phyloP scores from a whole-genome alignment of 257 asterid genomes.

The Ballota nigra region DNA sequence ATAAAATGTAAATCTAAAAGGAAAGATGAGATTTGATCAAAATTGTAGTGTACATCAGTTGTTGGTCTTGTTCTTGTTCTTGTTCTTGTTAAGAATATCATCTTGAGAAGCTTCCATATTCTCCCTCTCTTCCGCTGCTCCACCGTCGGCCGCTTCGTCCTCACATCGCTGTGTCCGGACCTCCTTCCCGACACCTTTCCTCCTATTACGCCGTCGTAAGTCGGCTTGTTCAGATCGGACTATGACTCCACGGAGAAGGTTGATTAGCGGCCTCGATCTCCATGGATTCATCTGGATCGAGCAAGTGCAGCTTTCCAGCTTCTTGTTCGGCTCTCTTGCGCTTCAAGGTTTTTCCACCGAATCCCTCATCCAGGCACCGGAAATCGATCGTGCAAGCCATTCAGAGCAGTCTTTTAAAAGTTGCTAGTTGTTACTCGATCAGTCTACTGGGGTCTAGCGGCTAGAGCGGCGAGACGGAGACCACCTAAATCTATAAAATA shows the following conservation, averaged over 20 bases:
- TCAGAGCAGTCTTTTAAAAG: too few species aligned
- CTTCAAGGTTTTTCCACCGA: conserved; percentile 92
- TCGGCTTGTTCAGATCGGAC: conserved; percentile 67
- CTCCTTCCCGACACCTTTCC: conserved; percentile 93
- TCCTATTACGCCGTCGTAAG: conserved; percentile 85
- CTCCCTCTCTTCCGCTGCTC: conserved; percentile 82
- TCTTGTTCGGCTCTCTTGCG: conserved; percentile 74
- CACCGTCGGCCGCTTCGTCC: conserved; percentile 44
- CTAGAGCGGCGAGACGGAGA: too few species aligned
- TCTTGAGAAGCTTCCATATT: conserved; percentile 66
- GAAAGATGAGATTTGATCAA: too few species aligned
- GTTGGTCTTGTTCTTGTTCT: too few species aligned
- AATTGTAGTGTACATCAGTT: too few species aligned
- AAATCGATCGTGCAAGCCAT: conserved; percentile 96
- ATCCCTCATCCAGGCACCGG: conserved; percentile 78
- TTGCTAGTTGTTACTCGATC: too few species aligned
- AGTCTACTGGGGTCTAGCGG: too few species aligned
- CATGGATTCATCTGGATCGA: conserved; percentile 30
- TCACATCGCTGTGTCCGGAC: conserved; percentile 66
- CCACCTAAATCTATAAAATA: too few species aligned
- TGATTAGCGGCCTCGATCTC: conserved; percentile 34
- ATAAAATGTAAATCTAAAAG: too few species aligned
- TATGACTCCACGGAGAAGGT: conserved; percentile 55
- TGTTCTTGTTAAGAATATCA: too few species aligned
- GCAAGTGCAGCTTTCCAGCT: conserved; percentile 28